Base-by-base conservation (phyloP, 2,329 filamentous ascomycete genomes). In the Acarospora socialis region DNA sequence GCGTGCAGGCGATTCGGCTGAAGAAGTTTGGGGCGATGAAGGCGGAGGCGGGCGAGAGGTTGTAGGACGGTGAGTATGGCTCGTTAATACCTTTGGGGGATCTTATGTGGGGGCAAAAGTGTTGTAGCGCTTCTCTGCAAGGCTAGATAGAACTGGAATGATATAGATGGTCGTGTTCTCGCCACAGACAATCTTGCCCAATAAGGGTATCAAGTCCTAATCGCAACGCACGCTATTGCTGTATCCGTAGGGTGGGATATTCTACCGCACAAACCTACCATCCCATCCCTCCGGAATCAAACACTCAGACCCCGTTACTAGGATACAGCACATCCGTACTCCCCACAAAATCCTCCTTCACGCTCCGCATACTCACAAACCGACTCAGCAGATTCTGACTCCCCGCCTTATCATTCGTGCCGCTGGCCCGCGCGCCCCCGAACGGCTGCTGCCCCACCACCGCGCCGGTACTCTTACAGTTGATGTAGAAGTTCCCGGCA, bases 401-500 rank as follows among this genome's bases (percentile, higher is more conserved):
- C 4, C 66, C 66, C 13, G 66, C 66, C 52, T 71, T 71, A 47
- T 71, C 66, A 39, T 70, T 70, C 14, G 66, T 71, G 7, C 66
- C 66, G 30, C 60, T 65, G 9, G 65, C 64, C 36, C 66, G 56
- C n/a, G 63, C 65, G 22, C 66, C 66, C 36, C 66, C 66, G 39
- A 65, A 65, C 3, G 61, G 59, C 43, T 65, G 61, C 46, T 65
- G 61, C 9, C 59, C 61, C 21, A 65, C 61, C 42, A 61, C 55
- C 38, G 60, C 51, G 30, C 61, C 66, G 3, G 66, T 71, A 38
- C 61, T 77, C 68, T 86, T 86, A 63, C 76, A 80, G 61, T 86
- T 87, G 57, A 87, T 66, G 60, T 87, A 87, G 53, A 86, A 86
- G 62, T 87, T 87, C 24, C 81, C 81, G 1, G 81, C 80, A 0